Evolutionary conservation across 2,329 filamentous ascomycete species (phyloP), one percentile per base, ranked within the genome.

Genomic region (Neophaeococcomyces aloes): DNA sequence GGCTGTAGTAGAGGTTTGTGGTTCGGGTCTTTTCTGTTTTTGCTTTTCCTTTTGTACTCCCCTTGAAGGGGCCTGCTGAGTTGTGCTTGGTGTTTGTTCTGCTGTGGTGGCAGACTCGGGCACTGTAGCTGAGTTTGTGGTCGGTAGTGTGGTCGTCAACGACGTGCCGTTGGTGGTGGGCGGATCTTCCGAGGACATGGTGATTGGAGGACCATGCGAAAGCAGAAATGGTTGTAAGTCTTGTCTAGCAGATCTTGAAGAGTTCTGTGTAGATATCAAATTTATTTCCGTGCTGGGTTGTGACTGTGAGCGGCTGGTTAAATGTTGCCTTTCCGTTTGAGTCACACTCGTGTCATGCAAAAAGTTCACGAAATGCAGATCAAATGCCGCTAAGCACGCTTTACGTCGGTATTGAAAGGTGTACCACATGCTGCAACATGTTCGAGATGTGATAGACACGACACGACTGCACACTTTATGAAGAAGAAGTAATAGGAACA

Each of bases 1-100:
- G 23, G 45, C 46, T 25, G 48, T 47, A 7, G 46, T 47, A 2
- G 47, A 43, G 18, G 47, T 19, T 4, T 46, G 34, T 13, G 41
- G 18, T 4, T 51, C 46, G 4, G 49, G 44, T 31, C 47, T 42
- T 14, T 42, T 17, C 33, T 43, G 31, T 18, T 43, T 36, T 14
- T 25, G 15, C 31, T 21, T 21, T 44, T 47, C 18, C 45, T 27
- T 32, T 46, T 48, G 38, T 44, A 50, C 6, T 7, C 10, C 37
- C 3, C n/a, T 17, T 7, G 34, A 7, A 14, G 39, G 33, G 3
- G 33, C 42, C 29, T 42, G 42, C 4, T 35, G 23, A 21, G 40
- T 32, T n/a, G 33, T 35, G 6, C 18, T 31, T 7, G 38, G n/a
- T 18, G 18, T 30, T 18, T 48, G 37, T 23, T 30, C 18, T 38